Evolutionary conservation across 108 stramenopile genomes (phyloP).

Genomic region (Cyclostephanos tholiformis): DNA sequence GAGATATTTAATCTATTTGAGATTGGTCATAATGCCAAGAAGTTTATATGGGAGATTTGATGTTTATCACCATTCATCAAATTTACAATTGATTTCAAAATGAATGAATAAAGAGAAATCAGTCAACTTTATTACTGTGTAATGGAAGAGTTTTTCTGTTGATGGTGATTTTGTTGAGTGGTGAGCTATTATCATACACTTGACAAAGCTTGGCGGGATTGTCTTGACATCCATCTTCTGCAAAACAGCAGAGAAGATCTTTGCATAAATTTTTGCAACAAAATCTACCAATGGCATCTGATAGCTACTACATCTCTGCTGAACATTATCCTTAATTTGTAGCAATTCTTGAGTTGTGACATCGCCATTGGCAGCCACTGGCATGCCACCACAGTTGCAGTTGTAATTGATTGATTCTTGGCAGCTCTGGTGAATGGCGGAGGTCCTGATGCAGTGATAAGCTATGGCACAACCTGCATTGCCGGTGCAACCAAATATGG

Average conservation of each 20-base stretch:
- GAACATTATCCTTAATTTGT: neutral
- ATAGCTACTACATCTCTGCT: neutral
- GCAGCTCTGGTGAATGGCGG: neutral
- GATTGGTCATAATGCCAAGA: too few species aligned
- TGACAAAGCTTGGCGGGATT: conserved; percentile 1
- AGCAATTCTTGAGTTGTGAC: conserved; percentile 6
- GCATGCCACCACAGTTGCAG: neutral
- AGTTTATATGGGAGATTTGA: too few species aligned
- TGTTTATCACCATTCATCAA: too few species aligned
- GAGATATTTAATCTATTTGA: too few species aligned
- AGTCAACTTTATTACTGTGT: too few species aligned
- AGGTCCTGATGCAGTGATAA: conserved; percentile 14
- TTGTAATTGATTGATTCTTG: neutral
- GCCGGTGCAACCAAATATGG: conserved; percentile 27
- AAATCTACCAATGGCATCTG: neutral
- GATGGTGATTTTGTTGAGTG: too few species aligned
- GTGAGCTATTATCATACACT: conserved; percentile 4
- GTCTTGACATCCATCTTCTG: conserved; percentile 3
- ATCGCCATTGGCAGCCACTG: neutral
- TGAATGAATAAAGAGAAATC: too few species aligned
- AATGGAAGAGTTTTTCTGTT: too few species aligned
- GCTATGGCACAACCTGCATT: conserved; percentile 33
- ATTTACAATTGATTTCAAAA: too few species aligned
- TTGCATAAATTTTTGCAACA: neutral
- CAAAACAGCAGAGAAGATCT: conserved; percentile 5